Conservation (phyloP, 805 yeast genomes). For the Candida taoyuanica region DNA sequence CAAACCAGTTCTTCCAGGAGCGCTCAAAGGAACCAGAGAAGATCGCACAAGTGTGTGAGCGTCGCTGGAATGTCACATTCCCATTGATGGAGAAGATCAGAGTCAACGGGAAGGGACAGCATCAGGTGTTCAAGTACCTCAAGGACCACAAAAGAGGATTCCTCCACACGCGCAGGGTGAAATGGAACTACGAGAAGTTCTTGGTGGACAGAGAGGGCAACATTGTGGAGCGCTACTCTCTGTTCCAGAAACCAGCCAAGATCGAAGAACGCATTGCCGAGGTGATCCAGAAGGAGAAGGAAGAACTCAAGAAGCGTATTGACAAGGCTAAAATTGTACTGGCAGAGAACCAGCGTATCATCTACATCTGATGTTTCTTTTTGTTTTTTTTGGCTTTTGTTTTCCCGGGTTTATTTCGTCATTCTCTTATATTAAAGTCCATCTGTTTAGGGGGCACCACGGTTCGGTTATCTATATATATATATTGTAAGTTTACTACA, state of each 20-base stretch:
- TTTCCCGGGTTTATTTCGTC: too few relatives aligned
- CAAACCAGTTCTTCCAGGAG: slow-evolving; percentile 83
- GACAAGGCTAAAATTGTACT: slow-evolving; percentile 3
- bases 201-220: slow-evolving; percentile 50
- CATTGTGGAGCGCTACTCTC: slow-evolving; percentile 51
- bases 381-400: too few relatives aligned
- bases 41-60: slow-evolving; percentile 71
- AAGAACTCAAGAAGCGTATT: neutral
- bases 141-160: slow-evolving; percentile 54
- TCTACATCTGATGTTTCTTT: slow-evolving; percentile 13
- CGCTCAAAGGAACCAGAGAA: slow-evolving; percentile 60
- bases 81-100: slow-evolving; percentile 74
- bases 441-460: too few relatives aligned
- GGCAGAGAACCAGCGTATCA: slow-evolving; percentile 9
- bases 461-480: too few relatives aligned
- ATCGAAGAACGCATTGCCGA: slow-evolving; percentile 27
- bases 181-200: slow-evolving; percentile 77
- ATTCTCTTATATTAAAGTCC: too few relatives aligned
- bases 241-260: slow-evolving; percentile 37
- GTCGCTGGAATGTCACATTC: slow-evolving; percentile 76
- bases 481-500: too few relatives aligned
- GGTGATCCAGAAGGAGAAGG: slow-evolving; percentile 1
- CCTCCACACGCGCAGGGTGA: slow-evolving; percentile 58
- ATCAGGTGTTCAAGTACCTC: slow-evolving; percentile 65
- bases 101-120: slow-evolving; percentile 71